A percentile compares a stretch with the other conserved stretches of the same genome.
phyloP scores from a whole-genome alignment of 176 grass and related monocot genomes.

The Phoenix dactylifera region DNA sequence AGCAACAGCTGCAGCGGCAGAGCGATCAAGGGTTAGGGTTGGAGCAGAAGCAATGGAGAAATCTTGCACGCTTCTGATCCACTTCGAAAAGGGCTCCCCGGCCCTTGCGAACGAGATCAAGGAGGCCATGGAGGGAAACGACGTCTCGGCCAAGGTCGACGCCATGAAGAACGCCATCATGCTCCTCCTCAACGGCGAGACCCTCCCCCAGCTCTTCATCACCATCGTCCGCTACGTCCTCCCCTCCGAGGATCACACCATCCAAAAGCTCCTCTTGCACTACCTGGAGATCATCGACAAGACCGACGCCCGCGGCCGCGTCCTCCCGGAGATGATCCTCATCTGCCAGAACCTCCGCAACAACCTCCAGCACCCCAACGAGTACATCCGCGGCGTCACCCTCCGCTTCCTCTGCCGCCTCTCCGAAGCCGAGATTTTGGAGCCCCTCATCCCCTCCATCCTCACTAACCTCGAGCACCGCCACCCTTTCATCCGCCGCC shows the following conservation, averaged over 20 bases:
- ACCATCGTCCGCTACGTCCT: slow-evolving; percentile 80
- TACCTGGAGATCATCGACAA: slow-evolving; percentile 76
- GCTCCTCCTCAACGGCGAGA: slow-evolving; percentile 66
- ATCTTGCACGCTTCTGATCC: slow-evolving; percentile 51
- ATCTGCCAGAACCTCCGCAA: slow-evolving; percentile 90
- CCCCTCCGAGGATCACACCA: slow-evolving; percentile 60
- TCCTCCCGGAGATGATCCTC: slow-evolving; percentile 89
- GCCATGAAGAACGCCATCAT: slow-evolving; percentile 67
- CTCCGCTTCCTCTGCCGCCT: slow-evolving; percentile 66
- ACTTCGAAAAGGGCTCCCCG: slow-evolving; percentile 67
- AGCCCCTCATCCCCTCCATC: slow-evolving; percentile 68
- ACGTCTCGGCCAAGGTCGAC: slow-evolving; percentile 47
- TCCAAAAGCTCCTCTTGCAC: slow-evolving; percentile 68
- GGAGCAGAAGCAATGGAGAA: slow-evolving; percentile 26
- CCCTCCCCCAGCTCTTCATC: slow-evolving; percentile 61
- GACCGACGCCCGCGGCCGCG: slow-evolving; percentile 38
- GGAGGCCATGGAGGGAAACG: slow-evolving; percentile 50
- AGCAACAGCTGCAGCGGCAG: too few species aligned
- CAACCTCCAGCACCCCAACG: slow-evolving; percentile 73
- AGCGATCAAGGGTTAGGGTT: too few species aligned
- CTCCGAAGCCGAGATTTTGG: slow-evolving; percentile 62
- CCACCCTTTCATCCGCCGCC: slow-evolving; percentile 65
- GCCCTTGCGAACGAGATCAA: slow-evolving; percentile 79
- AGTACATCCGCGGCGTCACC: slow-evolving; percentile 69
- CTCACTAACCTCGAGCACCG: slow-evolving; percentile 73